phyloP scores from a whole-genome alignment of 2,329 filamentous ascomycete genomes.

The Podosphaera fusca region DNA sequence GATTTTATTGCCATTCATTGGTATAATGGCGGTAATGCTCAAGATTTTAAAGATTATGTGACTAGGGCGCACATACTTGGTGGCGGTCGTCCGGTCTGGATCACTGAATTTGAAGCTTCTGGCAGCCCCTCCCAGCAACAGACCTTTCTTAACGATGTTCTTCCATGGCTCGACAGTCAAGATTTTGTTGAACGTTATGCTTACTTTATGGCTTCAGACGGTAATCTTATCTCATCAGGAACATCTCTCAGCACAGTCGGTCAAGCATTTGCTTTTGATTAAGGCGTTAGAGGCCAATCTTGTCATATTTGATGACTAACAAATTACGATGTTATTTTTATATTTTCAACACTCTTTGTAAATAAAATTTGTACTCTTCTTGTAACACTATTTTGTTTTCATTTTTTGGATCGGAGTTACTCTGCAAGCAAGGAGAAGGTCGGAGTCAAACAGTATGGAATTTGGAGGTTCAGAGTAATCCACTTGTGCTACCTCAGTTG shows the following conservation, averaged over 20 bases:
- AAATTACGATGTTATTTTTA: background rate
- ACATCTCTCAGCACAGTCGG: constrained; percentile 4
- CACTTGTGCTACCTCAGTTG: too few relatives aligned
- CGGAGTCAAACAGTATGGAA: background rate
- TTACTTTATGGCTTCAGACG: constrained; percentile 18
- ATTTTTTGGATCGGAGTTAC: background rate
- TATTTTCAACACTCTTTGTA: background rate
- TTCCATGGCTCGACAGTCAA: constrained; percentile 22
- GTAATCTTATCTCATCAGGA: constrained; percentile 7
- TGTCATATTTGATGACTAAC: background rate
- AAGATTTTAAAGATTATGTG: constrained; percentile 22
- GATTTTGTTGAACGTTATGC: constrained; percentile 19
- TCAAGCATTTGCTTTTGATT: constrained; percentile 3
- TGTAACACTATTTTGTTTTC: background rate
- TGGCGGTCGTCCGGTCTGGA: constrained; percentile 20
- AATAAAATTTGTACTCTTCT: background rate
- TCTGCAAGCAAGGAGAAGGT: background rate
- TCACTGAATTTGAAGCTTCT: constrained; percentile 22
- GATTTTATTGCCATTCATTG: constrained; percentile 25
- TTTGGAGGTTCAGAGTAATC: too few relatives aligned
- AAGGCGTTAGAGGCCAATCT: background rate
- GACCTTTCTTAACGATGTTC: constrained; percentile 21
- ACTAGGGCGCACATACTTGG: constrained; percentile 18
- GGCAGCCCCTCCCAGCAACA: constrained; percentile 14
- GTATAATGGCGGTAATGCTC: constrained; percentile 19